phyloP scores from a whole-genome alignment of 2,329 filamentous ascomycete genomes.

The Dothistroma septosporum region DNA sequence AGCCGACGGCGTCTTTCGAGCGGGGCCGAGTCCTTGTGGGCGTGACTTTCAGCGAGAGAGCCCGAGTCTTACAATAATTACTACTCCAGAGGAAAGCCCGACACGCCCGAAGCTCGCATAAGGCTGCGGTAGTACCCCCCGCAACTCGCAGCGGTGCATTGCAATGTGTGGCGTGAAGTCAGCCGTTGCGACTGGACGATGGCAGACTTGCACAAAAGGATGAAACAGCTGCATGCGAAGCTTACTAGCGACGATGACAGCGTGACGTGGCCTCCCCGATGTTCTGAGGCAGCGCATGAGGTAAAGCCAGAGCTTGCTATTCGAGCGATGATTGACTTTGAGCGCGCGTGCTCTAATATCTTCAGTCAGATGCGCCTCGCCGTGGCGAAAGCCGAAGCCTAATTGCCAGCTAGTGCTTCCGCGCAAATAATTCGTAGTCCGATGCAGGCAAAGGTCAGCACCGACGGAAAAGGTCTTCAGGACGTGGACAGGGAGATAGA shows the following conservation, averaged over 20 bases:
- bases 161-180: constrained; percentile 7
- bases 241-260: constrained; percentile 1
- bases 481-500: not conserved
- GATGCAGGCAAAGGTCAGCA: not conserved
- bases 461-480: not conserved
- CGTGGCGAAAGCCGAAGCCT: too few relatives aligned
- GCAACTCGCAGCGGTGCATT: not conserved
- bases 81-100: not conserved
- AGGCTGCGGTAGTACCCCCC: constrained; percentile 7
- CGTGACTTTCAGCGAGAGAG: constrained; percentile 15
- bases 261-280: constrained; percentile 8
- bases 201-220: constrained; percentile 11
- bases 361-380: too few relatives aligned
- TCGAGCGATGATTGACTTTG: not conserved
- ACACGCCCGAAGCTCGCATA: not conserved
- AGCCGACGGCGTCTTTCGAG: constrained; percentile 1
- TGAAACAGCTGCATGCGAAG: constrained; percentile 6
- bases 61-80: constrained; percentile 9
- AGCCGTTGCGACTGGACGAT: constrained; percentile 11
- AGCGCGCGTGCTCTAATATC: not conserved
- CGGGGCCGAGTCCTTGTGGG: constrained; percentile 11
- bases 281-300: constrained; percentile 1
- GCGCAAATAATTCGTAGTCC: too few relatives aligned
- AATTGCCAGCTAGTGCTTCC: too few relatives aligned
- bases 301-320: not conserved